Evolutionary conservation across 345 rosid genomes (phyloP), one percentile per base, ranked within the genome.

Genomic region (Populus ilicifolia): DNA sequence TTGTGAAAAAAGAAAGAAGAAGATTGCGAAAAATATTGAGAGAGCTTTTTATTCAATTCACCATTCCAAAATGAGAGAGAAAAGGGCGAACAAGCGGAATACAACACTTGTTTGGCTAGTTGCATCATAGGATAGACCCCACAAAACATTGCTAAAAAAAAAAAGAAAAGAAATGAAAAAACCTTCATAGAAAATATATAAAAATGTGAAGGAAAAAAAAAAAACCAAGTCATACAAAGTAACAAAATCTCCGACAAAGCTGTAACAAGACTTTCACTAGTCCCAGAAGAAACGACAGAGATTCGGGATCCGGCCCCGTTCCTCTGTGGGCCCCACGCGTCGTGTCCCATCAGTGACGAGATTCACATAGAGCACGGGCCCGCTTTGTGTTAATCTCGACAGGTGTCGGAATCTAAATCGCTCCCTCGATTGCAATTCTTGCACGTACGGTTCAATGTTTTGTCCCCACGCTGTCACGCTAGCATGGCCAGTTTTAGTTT

Each of bases 281-380:
- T 48, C 38, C 63, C 62, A 44, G 50, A 38, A 80, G 80, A 48
- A 84, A 78, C 82, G 89, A 86, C 89, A 86, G 77, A 86, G 89
- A 86, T 86, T 80, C 86, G 67, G 76, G 30, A 78, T 30, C 21
- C 61, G 86, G 79, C n/a, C 70, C 82, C 50, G 8, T 67, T 30
- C 3, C n/a, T 1, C 0, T 16, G 11, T n/a, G 70, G 80, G 70
- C 23, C 75, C 83, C 67, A 78, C 84, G 23, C 85, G 81, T 44
- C 71, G 64, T 43, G 69, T 82, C 78, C 66, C 74, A 39, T 80
- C 78, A 48, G 21, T 10, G 73, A 75, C 82, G 83, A 77, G 70
- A 81, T 67, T 69, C 63, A 77, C 80, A 77, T 66, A 66, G 63
- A 11, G 2, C 35, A 0, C 56, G 69, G 83, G 79, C 59, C 73